A percentile compares a stretch with the other conserved stretches of the same genome.
phyloP scores from a whole-genome alignment of 148 eudicot genomes.

The Arctostaphylos glauca region DNA sequence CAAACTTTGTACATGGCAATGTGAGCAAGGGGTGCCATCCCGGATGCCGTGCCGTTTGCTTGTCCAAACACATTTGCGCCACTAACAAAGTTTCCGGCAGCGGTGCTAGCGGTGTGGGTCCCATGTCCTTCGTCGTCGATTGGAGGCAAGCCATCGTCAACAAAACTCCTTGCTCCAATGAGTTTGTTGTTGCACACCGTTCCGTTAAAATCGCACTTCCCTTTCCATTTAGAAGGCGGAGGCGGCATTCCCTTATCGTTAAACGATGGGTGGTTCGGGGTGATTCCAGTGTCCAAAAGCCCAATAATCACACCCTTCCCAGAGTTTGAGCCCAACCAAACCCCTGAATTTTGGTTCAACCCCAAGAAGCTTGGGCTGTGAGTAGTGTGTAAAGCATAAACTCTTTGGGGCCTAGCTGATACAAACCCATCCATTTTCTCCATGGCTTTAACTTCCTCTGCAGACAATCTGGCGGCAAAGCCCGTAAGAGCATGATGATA shows the following conservation, averaged over 20 bases:
- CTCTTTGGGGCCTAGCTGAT: slow-evolving; percentile 15
- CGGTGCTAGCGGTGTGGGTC: slow-evolving; percentile 49
- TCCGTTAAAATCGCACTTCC: slow-evolving; percentile 39
- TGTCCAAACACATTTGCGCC: slow-evolving; percentile 38
- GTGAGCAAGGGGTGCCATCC: slow-evolving; percentile 55
- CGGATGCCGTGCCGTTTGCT: slow-evolving; percentile 44
- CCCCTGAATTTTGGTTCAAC: slow-evolving; percentile 19
- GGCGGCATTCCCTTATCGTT: slow-evolving; percentile 42
- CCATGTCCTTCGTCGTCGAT: slow-evolving; percentile 48
- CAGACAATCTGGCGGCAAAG: slow-evolving; percentile 32
- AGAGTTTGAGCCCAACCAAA: slow-evolving; percentile 25
- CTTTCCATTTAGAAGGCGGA: slow-evolving; percentile 48
- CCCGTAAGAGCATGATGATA: slow-evolving; percentile 21
- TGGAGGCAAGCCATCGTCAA: neutral
- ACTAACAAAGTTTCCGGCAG: slow-evolving; percentile 34
- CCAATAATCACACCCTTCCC: slow-evolving; percentile 44
- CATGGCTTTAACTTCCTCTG: slow-evolving; percentile 25
- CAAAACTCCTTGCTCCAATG: slow-evolving; percentile 46
- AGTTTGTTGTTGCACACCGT: slow-evolving; percentile 49
- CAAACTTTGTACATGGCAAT: slow-evolving; percentile 38
- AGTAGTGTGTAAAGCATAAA: slow-evolving; percentile 25
- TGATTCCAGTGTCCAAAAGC: slow-evolving; percentile 49
- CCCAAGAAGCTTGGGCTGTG: slow-evolving; percentile 33
- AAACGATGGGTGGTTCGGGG: slow-evolving; percentile 46
- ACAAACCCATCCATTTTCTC: slow-evolving; percentile 23